Evolutionary conservation across 345 rosid genomes (phyloP).

Genomic region (Draba incana): DNA sequence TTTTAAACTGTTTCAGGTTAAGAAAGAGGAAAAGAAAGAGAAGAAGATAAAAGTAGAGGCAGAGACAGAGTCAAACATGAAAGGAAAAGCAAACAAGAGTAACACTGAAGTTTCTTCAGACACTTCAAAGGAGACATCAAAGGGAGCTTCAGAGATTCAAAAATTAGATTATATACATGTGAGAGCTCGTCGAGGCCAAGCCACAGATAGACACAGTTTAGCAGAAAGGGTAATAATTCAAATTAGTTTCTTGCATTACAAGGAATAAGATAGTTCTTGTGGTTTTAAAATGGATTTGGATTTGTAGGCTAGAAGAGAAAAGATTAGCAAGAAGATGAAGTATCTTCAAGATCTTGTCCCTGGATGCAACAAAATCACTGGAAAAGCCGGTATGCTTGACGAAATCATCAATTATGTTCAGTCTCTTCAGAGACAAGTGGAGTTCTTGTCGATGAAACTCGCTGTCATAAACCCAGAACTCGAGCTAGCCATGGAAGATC

Average conservation of each 20-base stretch:
- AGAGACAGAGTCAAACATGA: conserved; percentile 41
- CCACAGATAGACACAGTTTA: conserved; percentile 51
- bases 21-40: conserved; percentile 40
- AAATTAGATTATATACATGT: conserved; percentile 49
- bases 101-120: conserved; percentile 40
- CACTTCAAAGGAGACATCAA: conserved; percentile 40
- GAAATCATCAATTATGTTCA: conserved; percentile 81
- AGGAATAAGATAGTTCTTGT: conserved; percentile 6
- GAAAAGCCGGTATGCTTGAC: conserved; percentile 81
- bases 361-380: conserved; percentile 62
- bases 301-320: conserved; percentile 69
- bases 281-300: conserved; percentile 3
- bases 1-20: conserved; percentile 26
- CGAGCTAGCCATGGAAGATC: conserved; percentile 49
- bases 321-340: conserved; percentile 65
- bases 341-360: conserved; percentile 75
- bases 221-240: conserved; percentile 52
- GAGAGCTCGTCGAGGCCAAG: conserved; percentile 53
- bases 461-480: conserved; percentile 61
- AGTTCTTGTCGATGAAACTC: conserved; percentile 89
- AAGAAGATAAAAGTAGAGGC: conserved; percentile 46
- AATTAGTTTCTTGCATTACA: conserved; percentile 9
- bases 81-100: conserved; percentile 41
- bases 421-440: conserved; percentile 78
- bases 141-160: conserved; percentile 40